Percentiles rank a stretch among this genome's conserved stretches.
Evolutionary conservation across 768 basidiomycete species (phyloP).

Genomic region (Suillus lakei): DNA sequence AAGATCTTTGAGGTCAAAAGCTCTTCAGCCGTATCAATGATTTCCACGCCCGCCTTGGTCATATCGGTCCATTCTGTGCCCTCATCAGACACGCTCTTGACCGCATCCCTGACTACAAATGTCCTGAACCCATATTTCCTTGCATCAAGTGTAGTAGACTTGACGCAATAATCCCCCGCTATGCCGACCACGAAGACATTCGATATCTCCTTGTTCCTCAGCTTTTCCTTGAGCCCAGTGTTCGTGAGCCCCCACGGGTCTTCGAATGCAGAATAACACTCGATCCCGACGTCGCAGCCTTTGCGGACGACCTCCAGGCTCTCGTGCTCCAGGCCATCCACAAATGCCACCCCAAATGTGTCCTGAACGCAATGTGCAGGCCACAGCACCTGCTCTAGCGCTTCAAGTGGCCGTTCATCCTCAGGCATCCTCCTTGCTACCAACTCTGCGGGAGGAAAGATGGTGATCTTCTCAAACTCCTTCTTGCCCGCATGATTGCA

Average conservation of each 20-base stretch:
- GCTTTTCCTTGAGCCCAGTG: slow-evolving; percentile 51
- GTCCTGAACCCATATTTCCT: slow-evolving; percentile 50
- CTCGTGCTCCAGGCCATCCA: slow-evolving; percentile 49
- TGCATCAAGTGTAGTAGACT: slow-evolving; percentile 59
- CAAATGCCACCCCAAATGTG: slow-evolving; percentile 63
- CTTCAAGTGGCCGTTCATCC: slow-evolving; percentile 20
- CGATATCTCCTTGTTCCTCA: slow-evolving; percentile 49
- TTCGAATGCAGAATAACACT: slow-evolving; percentile 83
- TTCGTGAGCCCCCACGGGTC: slow-evolving; percentile 55
- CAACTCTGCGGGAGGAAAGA: slow-evolving; percentile 36
- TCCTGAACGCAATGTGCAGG: slow-evolving; percentile 78
- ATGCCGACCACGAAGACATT: slow-evolving; percentile 69
- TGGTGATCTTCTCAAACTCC: slow-evolving; percentile 46
- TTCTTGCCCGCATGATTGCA: slow-evolving; percentile 47
- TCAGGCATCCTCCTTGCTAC: slow-evolving; percentile 34
- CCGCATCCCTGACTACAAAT: slow-evolving; percentile 54
- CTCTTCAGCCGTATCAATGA: slow-evolving; percentile 35
- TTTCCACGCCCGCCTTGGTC: slow-evolving; percentile 38
- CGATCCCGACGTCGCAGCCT: slow-evolving; percentile 62
- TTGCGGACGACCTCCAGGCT: slow-evolving; percentile 54
- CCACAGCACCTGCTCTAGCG: slow-evolving; percentile 67
- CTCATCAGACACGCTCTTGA: slow-evolving; percentile 44
- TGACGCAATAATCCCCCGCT: slow-evolving; percentile 83
- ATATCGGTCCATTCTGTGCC: slow-evolving; percentile 44
- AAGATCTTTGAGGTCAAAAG: slow-evolving; percentile 17